Conservation (phyloP, 768 basidiomycete genomes). For the Neoboletus magnificus region DNA sequence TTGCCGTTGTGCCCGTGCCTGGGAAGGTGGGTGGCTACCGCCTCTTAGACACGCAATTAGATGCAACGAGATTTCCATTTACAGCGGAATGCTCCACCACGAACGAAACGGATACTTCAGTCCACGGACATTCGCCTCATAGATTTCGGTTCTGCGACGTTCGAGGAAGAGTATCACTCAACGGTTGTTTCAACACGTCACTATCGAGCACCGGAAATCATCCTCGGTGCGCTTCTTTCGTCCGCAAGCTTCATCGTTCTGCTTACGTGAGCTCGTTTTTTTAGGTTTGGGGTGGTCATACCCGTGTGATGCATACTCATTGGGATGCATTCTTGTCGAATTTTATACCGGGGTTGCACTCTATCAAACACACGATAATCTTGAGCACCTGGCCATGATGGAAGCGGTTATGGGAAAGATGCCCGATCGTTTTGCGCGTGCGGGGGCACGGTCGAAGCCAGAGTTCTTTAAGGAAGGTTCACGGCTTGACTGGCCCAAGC, state of each 20-base stretch:
- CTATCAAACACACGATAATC: conserved; percentile 99
- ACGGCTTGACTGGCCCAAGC: conserved; percentile 90
- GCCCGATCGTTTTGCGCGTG: conserved; percentile 79
- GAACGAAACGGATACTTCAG: conserved; percentile 73
- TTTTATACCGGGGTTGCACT: conserved; percentile 97
- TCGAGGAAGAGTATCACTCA: conserved; percentile 97
- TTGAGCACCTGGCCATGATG: conserved; percentile 99
- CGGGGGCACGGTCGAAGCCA: conserved; percentile 74
- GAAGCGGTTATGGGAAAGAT: conserved; percentile 99
- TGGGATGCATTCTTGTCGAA: conserved; percentile 98
- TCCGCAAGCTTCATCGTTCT: conserved; percentile 12
- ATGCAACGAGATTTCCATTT: conserved; percentile 12
- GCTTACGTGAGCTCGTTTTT: conserved; percentile 8
- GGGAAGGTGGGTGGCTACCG: conserved; percentile 52
- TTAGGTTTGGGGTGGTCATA: conserved; percentile 96
- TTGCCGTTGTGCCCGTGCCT: conserved; percentile 54
- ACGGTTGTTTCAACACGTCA: conserved; percentile 97
- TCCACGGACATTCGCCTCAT: conserved; percentile 93
- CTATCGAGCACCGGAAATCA: conserved; percentile 98
- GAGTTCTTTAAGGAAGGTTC: conserved; percentile 90
- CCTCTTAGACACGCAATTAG: not conserved
- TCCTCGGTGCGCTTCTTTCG: conserved; percentile 66
- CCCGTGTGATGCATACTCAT: conserved; percentile 97
- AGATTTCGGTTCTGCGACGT: conserved; percentile 98
- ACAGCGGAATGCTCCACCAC: conserved; percentile 63